Conservation (phyloP, 1,284 basidiomycete genomes). For the Malassezia slooffiae region DNA sequence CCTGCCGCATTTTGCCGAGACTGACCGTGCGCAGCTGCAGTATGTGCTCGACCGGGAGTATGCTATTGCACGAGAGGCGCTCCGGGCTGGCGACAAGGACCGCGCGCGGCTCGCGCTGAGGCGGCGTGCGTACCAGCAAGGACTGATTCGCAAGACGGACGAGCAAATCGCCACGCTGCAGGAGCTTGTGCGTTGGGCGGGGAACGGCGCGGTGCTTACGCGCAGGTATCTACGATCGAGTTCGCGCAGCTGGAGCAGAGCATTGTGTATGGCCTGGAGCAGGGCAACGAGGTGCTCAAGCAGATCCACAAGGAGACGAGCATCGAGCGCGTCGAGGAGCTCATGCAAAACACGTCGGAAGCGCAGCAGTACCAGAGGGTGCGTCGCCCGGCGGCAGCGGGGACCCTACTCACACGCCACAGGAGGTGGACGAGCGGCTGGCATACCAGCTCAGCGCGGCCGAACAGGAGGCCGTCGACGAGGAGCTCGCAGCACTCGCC, state of each 20-base stretch:
- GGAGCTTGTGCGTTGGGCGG: conserved; percentile 59
- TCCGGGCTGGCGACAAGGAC: conserved; percentile 71
- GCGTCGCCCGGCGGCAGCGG: conserved; percentile 25
- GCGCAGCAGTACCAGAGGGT: conserved; percentile 80
- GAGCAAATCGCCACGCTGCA: conserved; percentile 77
- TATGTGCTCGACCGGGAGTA: conserved; percentile 73
- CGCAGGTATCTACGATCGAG: conserved; percentile 82
- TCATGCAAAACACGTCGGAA: conserved; percentile 83
- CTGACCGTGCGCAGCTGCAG: conserved; percentile 61
- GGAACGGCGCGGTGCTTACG: background rate
- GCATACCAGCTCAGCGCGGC: conserved; percentile 69
- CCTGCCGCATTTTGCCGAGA: background rate
- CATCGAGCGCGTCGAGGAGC: conserved; percentile 77
- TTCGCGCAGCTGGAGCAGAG: conserved; percentile 89
- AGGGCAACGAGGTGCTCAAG: conserved; percentile 83
- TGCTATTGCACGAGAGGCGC: conserved; percentile 71
- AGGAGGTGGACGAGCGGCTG: conserved; percentile 86
- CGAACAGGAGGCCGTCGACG: conserved; percentile 85
- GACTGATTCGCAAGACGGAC: conserved; percentile 76
- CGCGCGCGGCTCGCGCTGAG: conserved; percentile 75
- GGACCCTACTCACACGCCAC: conserved; percentile 9
- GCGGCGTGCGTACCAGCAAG: conserved; percentile 83
- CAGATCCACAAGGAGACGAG: conserved; percentile 89
- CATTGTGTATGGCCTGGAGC: conserved; percentile 78
- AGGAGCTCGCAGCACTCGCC: conserved; percentile 51